A percentile compares a stretch with the other conserved stretches of the same genome.
Conservation (phyloP, 2,329 filamentous ascomycete species). For the Aspergillus nomiae region DNA sequence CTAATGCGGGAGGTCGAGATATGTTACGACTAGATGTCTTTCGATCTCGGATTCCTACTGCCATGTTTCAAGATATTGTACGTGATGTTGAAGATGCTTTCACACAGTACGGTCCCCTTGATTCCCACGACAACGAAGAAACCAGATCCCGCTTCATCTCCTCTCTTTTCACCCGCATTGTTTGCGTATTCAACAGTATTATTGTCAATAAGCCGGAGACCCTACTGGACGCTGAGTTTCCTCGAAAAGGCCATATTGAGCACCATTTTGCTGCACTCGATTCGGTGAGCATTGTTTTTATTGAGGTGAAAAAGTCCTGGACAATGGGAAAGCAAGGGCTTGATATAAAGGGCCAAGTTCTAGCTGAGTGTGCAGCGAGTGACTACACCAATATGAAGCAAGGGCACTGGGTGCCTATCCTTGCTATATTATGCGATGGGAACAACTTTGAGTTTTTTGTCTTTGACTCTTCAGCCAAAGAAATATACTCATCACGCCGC, state of each 20-base stretch:
- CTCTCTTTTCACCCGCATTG: background rate
- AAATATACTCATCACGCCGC: background rate
- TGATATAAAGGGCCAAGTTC: constrained; percentile 3
- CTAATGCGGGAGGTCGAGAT: background rate
- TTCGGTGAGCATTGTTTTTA: constrained; percentile 2
- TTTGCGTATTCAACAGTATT: constrained; percentile 1
- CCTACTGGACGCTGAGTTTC: background rate
- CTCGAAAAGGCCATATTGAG: background rate
- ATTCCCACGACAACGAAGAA: background rate
- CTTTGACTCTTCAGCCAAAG: constrained; percentile 2
- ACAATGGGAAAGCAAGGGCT: background rate
- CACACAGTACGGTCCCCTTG: background rate
- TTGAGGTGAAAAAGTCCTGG: background rate
- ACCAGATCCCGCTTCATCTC: constrained; percentile 2
- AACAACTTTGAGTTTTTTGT: constrained; percentile 3
- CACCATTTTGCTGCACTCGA: background rate
- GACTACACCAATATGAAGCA: constrained; percentile 1
- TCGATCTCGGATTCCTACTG: background rate
- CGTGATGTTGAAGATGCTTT: constrained; percentile 1
- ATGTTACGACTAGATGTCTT: background rate
- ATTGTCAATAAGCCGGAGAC: background rate
- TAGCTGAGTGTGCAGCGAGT: constrained; percentile 5
- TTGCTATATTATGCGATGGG: constrained; percentile 2
- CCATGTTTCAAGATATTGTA: background rate
- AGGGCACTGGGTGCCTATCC: background rate